These are phyloP conservation scores for Arthrobotrys musiformis DNA, from an alignment of 2,329 filamentous ascomycete genomes.

Conservation along the genomic window DNA sequence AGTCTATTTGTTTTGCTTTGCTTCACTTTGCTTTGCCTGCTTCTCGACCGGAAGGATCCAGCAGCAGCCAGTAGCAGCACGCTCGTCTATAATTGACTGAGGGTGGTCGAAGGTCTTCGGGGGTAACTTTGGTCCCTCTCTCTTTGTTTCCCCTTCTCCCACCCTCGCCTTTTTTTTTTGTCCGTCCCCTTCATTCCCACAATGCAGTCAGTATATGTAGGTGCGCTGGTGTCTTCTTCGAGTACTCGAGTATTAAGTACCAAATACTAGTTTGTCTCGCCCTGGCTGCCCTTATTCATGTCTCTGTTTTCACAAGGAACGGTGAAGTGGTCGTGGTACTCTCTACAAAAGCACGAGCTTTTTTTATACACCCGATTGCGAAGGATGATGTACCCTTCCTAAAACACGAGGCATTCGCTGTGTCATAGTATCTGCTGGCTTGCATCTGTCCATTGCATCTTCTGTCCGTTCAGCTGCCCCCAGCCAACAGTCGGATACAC, in stretches of 20 bases:
- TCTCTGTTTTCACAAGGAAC: neutral
- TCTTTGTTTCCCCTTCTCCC: neutral
- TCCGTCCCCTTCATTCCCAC: neutral
- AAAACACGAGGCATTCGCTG: neutral
- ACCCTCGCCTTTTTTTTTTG: slow-evolving; percentile 43
- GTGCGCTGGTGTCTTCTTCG: neutral
- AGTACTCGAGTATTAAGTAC: neutral
- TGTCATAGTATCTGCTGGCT: slow-evolving; percentile 18
- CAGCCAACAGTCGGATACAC: neutral
- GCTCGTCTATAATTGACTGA: neutral
- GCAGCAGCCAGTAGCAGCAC: neutral
- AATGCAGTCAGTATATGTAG: neutral
- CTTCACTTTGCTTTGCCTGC: neutral
- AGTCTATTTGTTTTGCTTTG: slow-evolving; percentile 21
- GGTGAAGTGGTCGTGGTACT: neutral
- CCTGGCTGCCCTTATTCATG: neutral
- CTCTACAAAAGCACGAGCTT: slow-evolving; percentile 7
- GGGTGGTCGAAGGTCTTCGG: neutral
- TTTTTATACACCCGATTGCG: neutral
- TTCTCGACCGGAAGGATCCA: slow-evolving; percentile 1
- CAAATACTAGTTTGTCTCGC: neutral
- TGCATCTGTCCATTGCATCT: slow-evolving; percentile 3
- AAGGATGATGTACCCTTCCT: neutral
- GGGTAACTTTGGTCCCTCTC: neutral
- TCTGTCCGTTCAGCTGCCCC: neutral